Evolutionary conservation across 495 filamentous ascomycete genomes (phyloP), one percentile per base, ranked within the genome.

Genomic region (Eremomyces bilateralis): DNA sequence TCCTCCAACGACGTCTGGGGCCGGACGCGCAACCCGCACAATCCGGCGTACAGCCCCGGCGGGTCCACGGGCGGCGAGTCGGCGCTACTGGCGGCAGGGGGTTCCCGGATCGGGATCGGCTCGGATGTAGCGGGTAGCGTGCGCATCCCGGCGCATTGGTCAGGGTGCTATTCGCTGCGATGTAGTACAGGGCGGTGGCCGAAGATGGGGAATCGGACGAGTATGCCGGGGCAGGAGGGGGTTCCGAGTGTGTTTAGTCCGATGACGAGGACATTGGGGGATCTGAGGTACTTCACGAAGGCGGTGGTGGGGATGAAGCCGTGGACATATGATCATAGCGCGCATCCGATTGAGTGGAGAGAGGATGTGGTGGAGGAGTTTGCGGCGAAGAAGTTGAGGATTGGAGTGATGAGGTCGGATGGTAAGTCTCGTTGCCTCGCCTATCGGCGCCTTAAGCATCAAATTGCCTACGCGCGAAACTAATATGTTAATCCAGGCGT

Each of bases 171-270:
- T 52, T 73, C 73, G 2, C 53, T 97, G 15, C 69, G 83, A 29
- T 97, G 88, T 53, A 82, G 76, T n/a, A 91, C 79, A n/a, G 84
- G 88, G 13, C 64, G 88, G 18, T 97, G 88, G 81, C 83, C 82
- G 3, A 90, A 90, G 49, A 62, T 61, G 25, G 88, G 85, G 4
- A 76, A 80, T 41, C 60, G 63, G 24, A 93, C 88, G 2, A 84
- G 77, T 42, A 94, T 94, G 85, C 69, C 78, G 0, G 85, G 85
- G 0, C 85, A 97, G 52, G 85, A 97, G 52, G 85, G 84, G 2
- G 71, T 97, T 21, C 65, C 77, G 2, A 80, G 74, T 46, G 79
- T 91, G 16, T 94, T 84, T 52, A 85, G 78, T 35, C 85, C 85
- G 2, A 94, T 97, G 88, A 66, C 88, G 8, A 66, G 82, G 37